Conservation (phyloP, 2,329 filamentous ascomycete genomes). For the Diaporthe velutina region DNA sequence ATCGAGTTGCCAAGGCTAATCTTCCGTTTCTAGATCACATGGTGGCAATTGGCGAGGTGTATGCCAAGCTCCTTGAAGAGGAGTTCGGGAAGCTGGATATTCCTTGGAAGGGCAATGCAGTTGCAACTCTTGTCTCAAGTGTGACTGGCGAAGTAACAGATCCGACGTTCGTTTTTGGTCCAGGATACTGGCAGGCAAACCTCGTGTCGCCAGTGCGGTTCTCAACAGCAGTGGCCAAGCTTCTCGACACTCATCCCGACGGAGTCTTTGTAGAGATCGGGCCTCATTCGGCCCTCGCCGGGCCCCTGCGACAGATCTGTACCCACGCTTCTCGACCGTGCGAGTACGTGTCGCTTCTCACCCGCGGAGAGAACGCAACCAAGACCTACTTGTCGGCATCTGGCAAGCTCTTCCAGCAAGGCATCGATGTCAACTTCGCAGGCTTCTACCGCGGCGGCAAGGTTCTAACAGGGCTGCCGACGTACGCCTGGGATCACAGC, state of each 20-base stretch:
- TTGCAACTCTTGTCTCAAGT: not conserved
- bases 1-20: not conserved
- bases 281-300: slow-evolving; percentile 35
- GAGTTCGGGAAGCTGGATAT: not conserved
- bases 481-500: slow-evolving; percentile 36
- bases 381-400: not conserved
- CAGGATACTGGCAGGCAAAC: not conserved
- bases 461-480: slow-evolving; percentile 29
- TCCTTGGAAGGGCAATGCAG: not conserved
- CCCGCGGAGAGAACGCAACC: not conserved
- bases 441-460: not conserved
- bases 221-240: not conserved
- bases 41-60: not conserved
- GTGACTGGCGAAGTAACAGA: not conserved
- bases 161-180: not conserved
- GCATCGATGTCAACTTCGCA: not conserved
- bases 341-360: not conserved
- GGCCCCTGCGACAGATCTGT: slow-evolving; percentile 34
- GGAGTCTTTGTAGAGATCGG: slow-evolving; percentile 36
- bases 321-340: not conserved
- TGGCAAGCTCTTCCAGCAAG: not conserved
- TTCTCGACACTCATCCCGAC: not conserved
- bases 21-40: not conserved
- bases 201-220: not conserved
- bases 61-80: not conserved